Percentiles rank a stretch among this genome's conserved stretches.
Conservation (phyloP, 306 rosid species). For the Prinsepia uniflora region DNA sequence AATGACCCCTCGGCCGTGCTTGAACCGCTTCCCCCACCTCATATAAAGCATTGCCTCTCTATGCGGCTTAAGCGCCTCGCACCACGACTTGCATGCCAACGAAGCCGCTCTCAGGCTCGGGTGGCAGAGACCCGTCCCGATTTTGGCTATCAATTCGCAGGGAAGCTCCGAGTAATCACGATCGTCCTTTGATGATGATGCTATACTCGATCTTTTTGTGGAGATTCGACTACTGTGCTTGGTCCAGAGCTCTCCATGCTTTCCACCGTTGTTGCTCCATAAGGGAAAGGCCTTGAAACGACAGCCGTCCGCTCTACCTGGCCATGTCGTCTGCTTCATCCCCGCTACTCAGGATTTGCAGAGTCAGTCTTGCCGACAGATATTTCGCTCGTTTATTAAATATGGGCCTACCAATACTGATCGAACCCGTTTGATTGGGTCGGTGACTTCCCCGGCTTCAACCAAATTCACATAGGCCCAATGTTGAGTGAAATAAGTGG, state of each 20-base stretch:
- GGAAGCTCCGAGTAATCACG: slow-evolving; percentile 66
- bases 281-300: slow-evolving; percentile 47
- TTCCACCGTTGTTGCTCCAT: slow-evolving; percentile 3
- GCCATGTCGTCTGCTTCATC: slow-evolving; percentile 56
- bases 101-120: slow-evolving; percentile 61
- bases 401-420: neutral
- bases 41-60: slow-evolving; percentile 68
- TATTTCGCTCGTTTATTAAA: neutral
- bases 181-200: slow-evolving; percentile 7
- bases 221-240: neutral
- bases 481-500: neutral
- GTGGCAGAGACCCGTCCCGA: slow-evolving; percentile 51
- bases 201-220: neutral
- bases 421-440: neutral
- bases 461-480: neutral
- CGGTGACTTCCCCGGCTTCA: neutral
- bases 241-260: neutral
- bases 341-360: neutral
- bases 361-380: neutral
- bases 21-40: slow-evolving; percentile 71
- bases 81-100: slow-evolving; percentile 72
- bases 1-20: slow-evolving; percentile 67
- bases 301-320: slow-evolving; percentile 36
- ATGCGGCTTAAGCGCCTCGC: slow-evolving; percentile 57
- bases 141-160: slow-evolving; percentile 50